phyloP scores from a whole-genome alignment of 768 basidiomycete species.

The Suillus lakei region DNA sequence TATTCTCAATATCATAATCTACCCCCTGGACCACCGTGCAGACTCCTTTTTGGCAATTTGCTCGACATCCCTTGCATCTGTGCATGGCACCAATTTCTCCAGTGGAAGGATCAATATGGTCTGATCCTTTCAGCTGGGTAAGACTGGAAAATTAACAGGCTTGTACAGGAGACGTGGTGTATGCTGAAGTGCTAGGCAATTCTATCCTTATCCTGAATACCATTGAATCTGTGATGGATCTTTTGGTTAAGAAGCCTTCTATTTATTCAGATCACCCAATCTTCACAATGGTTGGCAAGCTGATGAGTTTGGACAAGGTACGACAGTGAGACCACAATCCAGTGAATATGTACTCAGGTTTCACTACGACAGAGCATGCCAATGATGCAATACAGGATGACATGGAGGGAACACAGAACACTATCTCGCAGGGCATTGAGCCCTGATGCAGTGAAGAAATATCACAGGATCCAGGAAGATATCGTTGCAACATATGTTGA shows the following conservation, averaged over 20 bases:
- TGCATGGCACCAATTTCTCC: no score
- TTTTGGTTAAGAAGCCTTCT: constrained; percentile 31
- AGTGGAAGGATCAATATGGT: no score
- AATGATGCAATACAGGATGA: constrained; percentile 25
- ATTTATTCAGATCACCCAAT: constrained; percentile 38
- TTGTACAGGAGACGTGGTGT: constrained; percentile 33
- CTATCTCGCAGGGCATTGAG: constrained; percentile 36
- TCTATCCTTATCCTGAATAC: constrained; percentile 35
- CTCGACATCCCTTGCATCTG: no score
- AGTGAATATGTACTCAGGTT: background rate
- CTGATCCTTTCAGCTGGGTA: no score
- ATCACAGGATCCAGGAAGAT: constrained; percentile 35
- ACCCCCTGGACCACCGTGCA: background rate
- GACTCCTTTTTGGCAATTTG: no score
- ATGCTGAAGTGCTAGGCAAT: constrained; percentile 32
- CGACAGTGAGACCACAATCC: background rate
- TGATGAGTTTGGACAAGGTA: constrained; percentile 33
- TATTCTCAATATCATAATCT: no score
- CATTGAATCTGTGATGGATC: constrained; percentile 28
- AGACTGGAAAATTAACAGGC: no score
- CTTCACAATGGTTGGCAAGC: constrained; percentile 42
- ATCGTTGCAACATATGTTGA: constrained; percentile 22
- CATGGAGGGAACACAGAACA: constrained; percentile 30
- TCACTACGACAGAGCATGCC: constrained; percentile 23
- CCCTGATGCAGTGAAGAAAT: constrained; percentile 35